Percentiles rank a stretch among this genome's conserved stretches.
Evolutionary conservation across 345 rosid species (phyloP).

Genomic region (Syzygium oleosum): DNA sequence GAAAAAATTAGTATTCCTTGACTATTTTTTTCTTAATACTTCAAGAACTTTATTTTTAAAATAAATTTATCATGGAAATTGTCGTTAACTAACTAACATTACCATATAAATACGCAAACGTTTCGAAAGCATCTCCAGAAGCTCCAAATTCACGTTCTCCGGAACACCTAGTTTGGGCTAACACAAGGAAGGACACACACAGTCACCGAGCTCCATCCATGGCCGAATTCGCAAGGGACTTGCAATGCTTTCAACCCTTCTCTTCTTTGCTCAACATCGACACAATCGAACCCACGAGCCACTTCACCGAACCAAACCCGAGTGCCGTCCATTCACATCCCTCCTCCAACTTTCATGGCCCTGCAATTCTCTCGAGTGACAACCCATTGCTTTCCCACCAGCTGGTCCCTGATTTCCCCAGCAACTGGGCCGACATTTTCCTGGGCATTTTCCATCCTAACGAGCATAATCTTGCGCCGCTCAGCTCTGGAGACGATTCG

Average conservation of each 20-base stretch:
- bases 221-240: conserved; percentile 32
- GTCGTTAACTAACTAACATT: not conserved
- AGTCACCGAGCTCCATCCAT: conserved; percentile 2
- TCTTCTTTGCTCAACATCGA: conserved; percentile 21
- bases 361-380: not conserved
- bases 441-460: not conserved
- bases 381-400: not conserved
- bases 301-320: conserved; percentile 21
- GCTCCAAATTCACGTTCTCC: not conserved
- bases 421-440: not conserved
- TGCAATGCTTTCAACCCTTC: conserved; percentile 17
- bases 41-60: not conserved
- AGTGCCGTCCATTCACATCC: conserved; percentile 9
- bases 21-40: not conserved
- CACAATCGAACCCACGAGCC: conserved; percentile 24
- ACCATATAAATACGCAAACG: not conserved
- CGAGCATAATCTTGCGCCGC: not conserved
- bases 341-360: conserved; percentile 14
- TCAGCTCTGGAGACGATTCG: not conserved
- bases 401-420: not conserved
- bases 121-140: not conserved
- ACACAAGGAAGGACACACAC: not conserved
- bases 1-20: not conserved
- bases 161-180: not conserved
- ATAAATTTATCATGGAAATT: not conserved